Evolutionary conservation across 306 rosid species (phyloP).

Genomic region (Citrullus amarus): DNA sequence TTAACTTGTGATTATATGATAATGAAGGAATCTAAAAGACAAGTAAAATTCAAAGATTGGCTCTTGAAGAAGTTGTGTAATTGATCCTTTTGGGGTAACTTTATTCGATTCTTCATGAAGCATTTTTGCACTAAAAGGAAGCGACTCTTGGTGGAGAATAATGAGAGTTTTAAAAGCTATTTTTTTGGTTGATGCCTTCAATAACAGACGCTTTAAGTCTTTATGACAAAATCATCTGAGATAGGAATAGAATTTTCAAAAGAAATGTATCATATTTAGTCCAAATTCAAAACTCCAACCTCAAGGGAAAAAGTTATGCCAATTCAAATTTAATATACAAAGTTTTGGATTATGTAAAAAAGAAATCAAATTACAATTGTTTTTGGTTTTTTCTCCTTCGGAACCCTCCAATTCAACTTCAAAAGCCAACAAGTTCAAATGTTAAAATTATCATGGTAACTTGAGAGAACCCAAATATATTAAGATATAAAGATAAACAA

Average conservation of each 20-base stretch:
- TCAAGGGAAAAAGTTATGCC: too few relatives aligned
- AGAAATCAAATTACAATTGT: too few relatives aligned
- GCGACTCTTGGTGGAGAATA: constrained; percentile 50
- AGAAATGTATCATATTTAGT: neutral
- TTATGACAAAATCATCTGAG: neutral
- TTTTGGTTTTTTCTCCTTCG: too few relatives aligned
- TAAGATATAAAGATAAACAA: too few relatives aligned
- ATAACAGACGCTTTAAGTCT: neutral
- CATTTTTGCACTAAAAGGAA: constrained; percentile 9
- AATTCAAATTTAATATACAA: neutral
- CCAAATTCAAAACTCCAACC: too few relatives aligned
- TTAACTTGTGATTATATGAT: constrained; percentile 3
- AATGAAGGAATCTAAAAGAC: neutral
- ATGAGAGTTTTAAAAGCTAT: constrained; percentile 13
- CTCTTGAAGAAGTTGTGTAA: constrained; percentile 9
- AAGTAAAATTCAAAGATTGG: neutral
- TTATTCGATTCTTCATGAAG: constrained; percentile 33
- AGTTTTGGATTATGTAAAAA: too few relatives aligned
- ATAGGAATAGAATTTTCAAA: neutral
- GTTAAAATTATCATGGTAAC: too few relatives aligned
- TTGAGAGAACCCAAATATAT: too few relatives aligned
- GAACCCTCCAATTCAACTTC: too few relatives aligned
- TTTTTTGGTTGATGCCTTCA: neutral
- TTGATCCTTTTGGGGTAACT: constrained; percentile 30
- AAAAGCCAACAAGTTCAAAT: too few relatives aligned